Percentiles rank a stretch among this genome's conserved stretches.
These are phyloP conservation scores for Posidonia australis DNA, from an alignment of 106 monocot species.

Conservation along the genomic window DNA sequence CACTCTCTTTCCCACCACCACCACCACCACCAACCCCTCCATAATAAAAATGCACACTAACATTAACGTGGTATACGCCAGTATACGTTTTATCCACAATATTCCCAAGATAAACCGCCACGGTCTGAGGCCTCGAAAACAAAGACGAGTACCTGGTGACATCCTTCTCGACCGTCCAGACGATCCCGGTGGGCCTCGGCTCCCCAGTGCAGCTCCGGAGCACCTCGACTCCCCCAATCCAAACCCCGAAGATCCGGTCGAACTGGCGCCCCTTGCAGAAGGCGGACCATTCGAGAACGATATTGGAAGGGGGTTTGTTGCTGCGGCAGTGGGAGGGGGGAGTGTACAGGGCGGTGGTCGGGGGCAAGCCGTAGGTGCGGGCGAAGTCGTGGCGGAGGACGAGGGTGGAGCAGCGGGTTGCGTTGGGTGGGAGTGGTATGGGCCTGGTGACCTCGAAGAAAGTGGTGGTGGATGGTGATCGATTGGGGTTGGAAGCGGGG, in stretches of 20 bases:
- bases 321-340: constrained; percentile 30
- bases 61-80: constrained; percentile 63
- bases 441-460: constrained; percentile 61
- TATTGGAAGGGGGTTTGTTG: constrained; percentile 21
- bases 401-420: constrained; percentile 33
- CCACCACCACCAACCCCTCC: background rate
- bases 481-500: background rate
- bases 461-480: constrained; percentile 22
- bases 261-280: constrained; percentile 68
- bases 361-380: constrained; percentile 35
- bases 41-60: constrained; percentile 46
- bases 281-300: constrained; percentile 74
- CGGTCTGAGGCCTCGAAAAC: constrained; percentile 17
- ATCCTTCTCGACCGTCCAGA: constrained; percentile 59
- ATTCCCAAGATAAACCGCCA: constrained; percentile 64
- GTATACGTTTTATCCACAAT: constrained; percentile 52
- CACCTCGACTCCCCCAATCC: constrained; percentile 74
- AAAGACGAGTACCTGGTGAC: constrained; percentile 47
- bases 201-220: constrained; percentile 96
- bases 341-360: constrained; percentile 35
- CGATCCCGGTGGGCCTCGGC: constrained; percentile 54
- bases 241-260: constrained; percentile 90
- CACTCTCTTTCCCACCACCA: background rate
- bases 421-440: constrained; percentile 19
- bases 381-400: constrained; percentile 52